Conservation (phyloP, 2,329 filamentous ascomycete species). For the Blastomyces gilchristii region DNA sequence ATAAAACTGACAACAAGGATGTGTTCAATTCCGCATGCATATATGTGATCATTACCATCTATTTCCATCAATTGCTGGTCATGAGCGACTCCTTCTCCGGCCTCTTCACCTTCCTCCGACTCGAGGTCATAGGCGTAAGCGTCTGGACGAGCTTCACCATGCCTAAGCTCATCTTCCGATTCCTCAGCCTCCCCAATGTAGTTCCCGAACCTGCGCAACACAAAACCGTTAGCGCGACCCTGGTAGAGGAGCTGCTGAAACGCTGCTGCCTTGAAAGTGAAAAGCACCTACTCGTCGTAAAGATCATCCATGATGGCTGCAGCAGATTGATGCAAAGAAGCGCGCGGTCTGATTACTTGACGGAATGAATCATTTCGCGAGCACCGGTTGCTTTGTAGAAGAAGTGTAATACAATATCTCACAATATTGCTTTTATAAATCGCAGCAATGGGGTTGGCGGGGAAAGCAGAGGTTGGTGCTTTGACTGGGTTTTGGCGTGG, state of each 20-base stretch:
- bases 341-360: background rate
- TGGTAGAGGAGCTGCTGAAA: constrained; percentile 7
- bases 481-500: background rate
- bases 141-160: constrained; percentile 64
- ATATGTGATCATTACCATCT: constrained; percentile 49
- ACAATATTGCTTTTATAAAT: background rate
- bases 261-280: background rate
- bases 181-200: constrained; percentile 90
- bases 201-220: constrained; percentile 69
- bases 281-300: constrained; percentile 68
- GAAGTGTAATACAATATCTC: background rate
- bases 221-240: constrained; percentile 18
- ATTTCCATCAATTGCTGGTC: constrained; percentile 89
- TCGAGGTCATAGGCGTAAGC: constrained; percentile 70
- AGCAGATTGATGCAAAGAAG: constrained; percentile 6
- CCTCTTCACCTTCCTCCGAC: constrained; percentile 50
- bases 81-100: constrained; percentile 49
- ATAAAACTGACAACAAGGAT: background rate
- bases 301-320: constrained; percentile 70
- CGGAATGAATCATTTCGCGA: background rate
- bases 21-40: background rate
- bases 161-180: constrained; percentile 75
- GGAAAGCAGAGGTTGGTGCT: background rate
- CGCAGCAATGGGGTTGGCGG: background rate
- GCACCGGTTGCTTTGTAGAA: constrained; percentile 4